phyloP scores from a whole-genome alignment of 169 alveolate species.

The Eimeria praecox region DNA sequence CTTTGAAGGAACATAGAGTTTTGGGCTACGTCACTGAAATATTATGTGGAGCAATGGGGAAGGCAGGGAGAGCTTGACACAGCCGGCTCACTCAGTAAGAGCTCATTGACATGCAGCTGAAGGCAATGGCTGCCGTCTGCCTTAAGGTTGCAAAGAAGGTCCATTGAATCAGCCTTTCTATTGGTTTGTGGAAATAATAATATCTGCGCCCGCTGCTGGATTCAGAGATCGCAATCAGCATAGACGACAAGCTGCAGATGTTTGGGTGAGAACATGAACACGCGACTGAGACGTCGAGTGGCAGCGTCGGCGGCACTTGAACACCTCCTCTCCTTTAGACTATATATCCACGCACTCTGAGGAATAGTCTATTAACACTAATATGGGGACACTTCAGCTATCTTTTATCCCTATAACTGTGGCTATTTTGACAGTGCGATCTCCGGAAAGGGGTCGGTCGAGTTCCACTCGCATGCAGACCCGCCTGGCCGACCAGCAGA shows the following conservation, averaged over 20 bases:
- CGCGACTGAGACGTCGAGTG: background rate
- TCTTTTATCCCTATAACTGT: background rate
- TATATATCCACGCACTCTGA: background rate
- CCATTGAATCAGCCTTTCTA: background rate
- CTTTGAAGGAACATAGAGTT: background rate
- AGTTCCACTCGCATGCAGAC: constrained; percentile 21
- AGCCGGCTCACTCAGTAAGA: constrained; percentile 1
- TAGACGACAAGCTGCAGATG: background rate
- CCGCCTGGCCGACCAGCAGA: background rate
- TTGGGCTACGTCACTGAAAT: background rate
- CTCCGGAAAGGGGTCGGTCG: background rate
- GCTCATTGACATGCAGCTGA: constrained; percentile 25
- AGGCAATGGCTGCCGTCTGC: constrained; percentile 20
- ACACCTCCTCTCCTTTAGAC: background rate
- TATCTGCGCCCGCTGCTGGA: background rate
- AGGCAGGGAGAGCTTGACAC: background rate
- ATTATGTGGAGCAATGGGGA: background rate
- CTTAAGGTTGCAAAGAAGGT: background rate
- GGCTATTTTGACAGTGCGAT: background rate
- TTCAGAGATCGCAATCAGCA: background rate
- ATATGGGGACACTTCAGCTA: background rate
- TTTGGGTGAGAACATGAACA: background rate
- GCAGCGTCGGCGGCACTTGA: background rate
- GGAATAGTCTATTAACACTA: background rate
- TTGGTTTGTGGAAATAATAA: background rate